A percentile compares a stretch with the other conserved stretches of the same genome.
Evolutionary conservation across 1,284 basidiomycete species (phyloP).

Genomic region (Ganoderma meredithae): DNA sequence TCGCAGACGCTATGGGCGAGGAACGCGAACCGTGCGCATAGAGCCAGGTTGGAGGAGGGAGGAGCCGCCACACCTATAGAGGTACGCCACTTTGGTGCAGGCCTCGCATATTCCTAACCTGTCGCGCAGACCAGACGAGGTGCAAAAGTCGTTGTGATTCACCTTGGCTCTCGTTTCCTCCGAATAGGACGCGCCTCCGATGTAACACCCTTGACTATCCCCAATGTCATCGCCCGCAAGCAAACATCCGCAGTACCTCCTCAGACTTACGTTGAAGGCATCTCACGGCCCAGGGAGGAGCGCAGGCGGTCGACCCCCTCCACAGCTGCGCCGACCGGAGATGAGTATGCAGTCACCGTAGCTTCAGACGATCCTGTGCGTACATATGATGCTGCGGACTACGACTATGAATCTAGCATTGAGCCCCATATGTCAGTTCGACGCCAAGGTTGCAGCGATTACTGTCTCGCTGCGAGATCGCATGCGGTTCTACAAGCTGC

Average conservation of each 20-base stretch:
- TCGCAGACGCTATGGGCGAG: slow-evolving; percentile 75
- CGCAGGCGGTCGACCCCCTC: slow-evolving; percentile 38
- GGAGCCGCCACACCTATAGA: slow-evolving; percentile 47
- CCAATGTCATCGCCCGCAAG: slow-evolving; percentile 82
- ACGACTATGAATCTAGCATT: slow-evolving; percentile 2
- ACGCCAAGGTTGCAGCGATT: slow-evolving; percentile 77
- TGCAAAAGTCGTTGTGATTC: slow-evolving; percentile 87
- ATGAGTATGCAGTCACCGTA: slow-evolving; percentile 54
- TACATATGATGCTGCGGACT: slow-evolving; percentile 14
- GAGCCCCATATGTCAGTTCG: slow-evolving; percentile 55
- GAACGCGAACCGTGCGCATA: slow-evolving; percentile 54
- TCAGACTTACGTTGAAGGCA: slow-evolving; percentile 53
- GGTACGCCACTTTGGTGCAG: slow-evolving; percentile 46
- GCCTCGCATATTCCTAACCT: neutral
- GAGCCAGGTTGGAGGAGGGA: slow-evolving; percentile 30
- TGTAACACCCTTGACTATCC: slow-evolving; percentile 76
- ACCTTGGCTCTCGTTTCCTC: slow-evolving; percentile 89
- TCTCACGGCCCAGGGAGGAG: slow-evolving; percentile 57
- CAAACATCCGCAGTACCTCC: slow-evolving; percentile 52
- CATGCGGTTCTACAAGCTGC: slow-evolving; percentile 90
- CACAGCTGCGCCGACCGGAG: slow-evolving; percentile 40
- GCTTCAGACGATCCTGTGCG: slow-evolving; percentile 69
- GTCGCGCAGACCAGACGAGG: slow-evolving; percentile 60
- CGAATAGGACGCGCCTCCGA: slow-evolving; percentile 94
- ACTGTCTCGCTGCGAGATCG: slow-evolving; percentile 79